Base-by-base conservation (phyloP, 495 filamentous ascomycete genomes). In the Aspergillus coremiiformis region DNA sequence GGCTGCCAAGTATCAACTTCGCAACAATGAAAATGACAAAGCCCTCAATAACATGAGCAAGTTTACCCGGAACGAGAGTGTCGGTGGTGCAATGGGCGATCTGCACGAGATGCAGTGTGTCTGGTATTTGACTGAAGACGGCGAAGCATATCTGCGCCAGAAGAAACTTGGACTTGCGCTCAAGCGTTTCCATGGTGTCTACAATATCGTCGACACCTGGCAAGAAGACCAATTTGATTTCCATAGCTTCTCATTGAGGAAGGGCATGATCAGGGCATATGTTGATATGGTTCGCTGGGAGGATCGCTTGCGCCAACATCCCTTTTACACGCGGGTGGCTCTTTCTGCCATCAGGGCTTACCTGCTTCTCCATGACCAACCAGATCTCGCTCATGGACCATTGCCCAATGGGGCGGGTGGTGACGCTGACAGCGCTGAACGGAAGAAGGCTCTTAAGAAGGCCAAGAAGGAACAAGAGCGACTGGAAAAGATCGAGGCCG, bases 141-240 rank as follows among this genome's bases (percentile, higher is more conserved):
- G 89, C 23, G 87, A 96, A 70, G 81, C 92, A 0, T 93, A 92
- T 65, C 68, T 87, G 47, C 86, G 93, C 21, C 88, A 91, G 65
- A 82, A 82, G 56, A 89, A 90, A 59, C 70, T 89, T 39, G 87
- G 84, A 1, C 78, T 96, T 53, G 91, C 94, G 2, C 74, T 99
- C 37, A 99, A 99, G 73, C 83, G 93, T 29, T 91, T 93, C 62
- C 84, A 86, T 52, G 77, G 85, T 2, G 80, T 95, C 47, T 85
- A 83, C 66, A 89, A 92, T 69, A 90, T 97, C 51, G 97, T 99
- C 59, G 92, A 96, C 24, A 82, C 86, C 35, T 99, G 93, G 93
- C 84, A 94, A 57, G 93, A 99, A 58, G 93, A 99, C 58, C 93
- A 99, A 60, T 96, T 96, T 60, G 93, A 99, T 64, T 99, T 99